phyloP scores from a whole-genome alignment of 352 stramenopile species.

The Pythium brassicae region DNA sequence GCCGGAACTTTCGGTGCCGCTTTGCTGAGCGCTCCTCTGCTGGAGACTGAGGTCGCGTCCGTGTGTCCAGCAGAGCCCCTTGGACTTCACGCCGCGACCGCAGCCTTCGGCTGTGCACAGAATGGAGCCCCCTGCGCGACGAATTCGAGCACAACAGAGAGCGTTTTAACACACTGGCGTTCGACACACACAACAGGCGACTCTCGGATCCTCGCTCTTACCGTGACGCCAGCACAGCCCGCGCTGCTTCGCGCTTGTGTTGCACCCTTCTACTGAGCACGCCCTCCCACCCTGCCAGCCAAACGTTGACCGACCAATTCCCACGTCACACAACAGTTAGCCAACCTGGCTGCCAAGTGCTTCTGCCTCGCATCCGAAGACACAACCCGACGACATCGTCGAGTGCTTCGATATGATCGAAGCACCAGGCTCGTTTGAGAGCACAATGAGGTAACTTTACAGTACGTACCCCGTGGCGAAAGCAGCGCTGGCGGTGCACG shows the following conservation, averaged over 20 bases:
- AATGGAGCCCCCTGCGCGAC: conserved; percentile 17
- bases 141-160: background rate
- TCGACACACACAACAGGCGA: background rate
- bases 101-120: conserved; percentile 24
- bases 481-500: conserved; percentile 39
- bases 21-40: background rate
- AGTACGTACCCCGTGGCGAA: conserved; percentile 25
- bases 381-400: conserved; percentile 2
- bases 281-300: conserved; percentile 28
- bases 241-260: conserved; percentile 23
- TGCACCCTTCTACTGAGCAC: conserved; percentile 24
- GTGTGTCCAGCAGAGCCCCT: conserved; percentile 20
- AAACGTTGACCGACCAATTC: too few relatives aligned
- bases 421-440: background rate
- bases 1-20: background rate
- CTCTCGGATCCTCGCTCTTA: background rate
- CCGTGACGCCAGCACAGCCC: conserved; percentile 24
- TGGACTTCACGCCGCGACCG: conserved; percentile 19
- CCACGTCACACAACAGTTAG: too few relatives aligned
- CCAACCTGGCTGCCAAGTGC: too few relatives aligned
- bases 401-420: background rate
- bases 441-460: too few relatives aligned
- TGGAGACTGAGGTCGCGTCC: background rate
- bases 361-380: background rate
- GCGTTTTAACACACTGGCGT: too few relatives aligned